A percentile compares a stretch with the other conserved stretches of the same genome.
Evolutionary conservation across 2,329 filamentous ascomycete genomes (phyloP).

Genomic region (Xylaria sp.): DNA sequence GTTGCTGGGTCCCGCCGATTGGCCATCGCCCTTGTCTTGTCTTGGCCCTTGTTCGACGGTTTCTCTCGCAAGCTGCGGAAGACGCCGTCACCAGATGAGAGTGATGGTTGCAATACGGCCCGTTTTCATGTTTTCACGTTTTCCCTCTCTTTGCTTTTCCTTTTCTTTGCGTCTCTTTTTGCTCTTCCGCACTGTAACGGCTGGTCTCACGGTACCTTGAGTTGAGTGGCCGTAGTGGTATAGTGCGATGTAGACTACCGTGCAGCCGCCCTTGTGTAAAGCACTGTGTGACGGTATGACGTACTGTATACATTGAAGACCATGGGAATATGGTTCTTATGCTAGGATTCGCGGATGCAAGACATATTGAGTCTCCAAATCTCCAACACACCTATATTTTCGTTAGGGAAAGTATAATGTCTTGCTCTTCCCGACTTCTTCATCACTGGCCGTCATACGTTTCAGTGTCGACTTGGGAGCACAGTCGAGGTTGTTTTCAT

Average conservation of each 20-base stretch:
- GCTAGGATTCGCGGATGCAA: neutral
- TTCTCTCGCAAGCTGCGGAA: slow-evolving; percentile 1
- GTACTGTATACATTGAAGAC: neutral
- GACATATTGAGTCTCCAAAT: slow-evolving; percentile 3
- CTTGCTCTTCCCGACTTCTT: neutral
- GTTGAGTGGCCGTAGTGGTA: too few relatives aligned
- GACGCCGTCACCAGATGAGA: slow-evolving; percentile 23
- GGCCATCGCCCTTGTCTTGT: slow-evolving; percentile 17
- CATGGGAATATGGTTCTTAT: neutral
- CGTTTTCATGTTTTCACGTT: slow-evolving; percentile 8
- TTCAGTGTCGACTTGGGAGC: neutral
- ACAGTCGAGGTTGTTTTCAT: neutral
- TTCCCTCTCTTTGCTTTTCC: neutral
- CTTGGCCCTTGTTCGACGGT: slow-evolving; percentile 19
- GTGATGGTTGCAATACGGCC: neutral
- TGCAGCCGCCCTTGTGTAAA: neutral
- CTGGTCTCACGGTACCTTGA: too few relatives aligned
- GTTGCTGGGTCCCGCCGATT: slow-evolving; percentile 11
- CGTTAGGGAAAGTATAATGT: neutral
- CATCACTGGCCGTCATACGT: slow-evolving; percentile 9
- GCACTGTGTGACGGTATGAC: too few relatives aligned
- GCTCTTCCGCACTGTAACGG: too few relatives aligned
- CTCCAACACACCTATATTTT: neutral
- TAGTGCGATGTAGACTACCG: neutral
- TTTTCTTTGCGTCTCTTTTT: too few relatives aligned